A percentile compares a stretch with the other conserved stretches of the same genome.
phyloP scores from a whole-genome alignment of 192 early-diverging fungal species.

The Podila verticillata region DNA sequence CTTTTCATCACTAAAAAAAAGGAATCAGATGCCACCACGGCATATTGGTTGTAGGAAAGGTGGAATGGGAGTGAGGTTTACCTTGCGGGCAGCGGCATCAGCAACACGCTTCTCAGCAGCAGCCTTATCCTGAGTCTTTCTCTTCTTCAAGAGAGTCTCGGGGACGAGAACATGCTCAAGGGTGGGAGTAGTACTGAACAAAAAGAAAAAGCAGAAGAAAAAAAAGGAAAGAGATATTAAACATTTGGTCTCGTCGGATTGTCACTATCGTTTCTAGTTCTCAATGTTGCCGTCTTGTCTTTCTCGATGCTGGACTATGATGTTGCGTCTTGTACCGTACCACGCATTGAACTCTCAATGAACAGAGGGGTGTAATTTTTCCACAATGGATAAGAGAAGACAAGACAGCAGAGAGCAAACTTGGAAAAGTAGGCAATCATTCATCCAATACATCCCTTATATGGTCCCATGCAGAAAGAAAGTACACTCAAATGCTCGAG shows the following conservation, averaged over 20 bases:
- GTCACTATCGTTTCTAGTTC: not conserved
- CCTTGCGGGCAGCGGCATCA: conserved; percentile 63
- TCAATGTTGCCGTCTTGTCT: too few relatives aligned
- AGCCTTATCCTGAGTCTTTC: conserved; percentile 78
- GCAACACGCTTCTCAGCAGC: conserved; percentile 67
- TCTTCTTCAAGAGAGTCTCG: conserved; percentile 91
- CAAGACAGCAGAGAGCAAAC: too few relatives aligned
- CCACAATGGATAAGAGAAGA: too few relatives aligned
- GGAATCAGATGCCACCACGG: not conserved
- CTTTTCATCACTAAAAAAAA: conserved; percentile 19
- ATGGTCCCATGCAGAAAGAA: too few relatives aligned
- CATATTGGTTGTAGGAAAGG: conserved; percentile 79
- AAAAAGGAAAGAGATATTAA: conserved; percentile 5
- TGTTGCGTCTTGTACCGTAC: too few relatives aligned
- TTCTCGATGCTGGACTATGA: too few relatives aligned
- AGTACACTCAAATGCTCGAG: not conserved
- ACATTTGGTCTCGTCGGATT: conserved; percentile 7
- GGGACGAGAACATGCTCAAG: conserved; percentile 78
- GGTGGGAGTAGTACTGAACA: conserved; percentile 56
- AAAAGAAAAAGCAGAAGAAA: conserved; percentile 2
- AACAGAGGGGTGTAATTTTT: too few relatives aligned
- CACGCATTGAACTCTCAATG: too few relatives aligned
- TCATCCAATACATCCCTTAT: too few relatives aligned
- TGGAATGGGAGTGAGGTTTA: conserved; percentile 67
- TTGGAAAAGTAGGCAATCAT: too few relatives aligned